phyloP scores from a whole-genome alignment of 148 eudicot genomes.

The Camellia granthamiana region DNA sequence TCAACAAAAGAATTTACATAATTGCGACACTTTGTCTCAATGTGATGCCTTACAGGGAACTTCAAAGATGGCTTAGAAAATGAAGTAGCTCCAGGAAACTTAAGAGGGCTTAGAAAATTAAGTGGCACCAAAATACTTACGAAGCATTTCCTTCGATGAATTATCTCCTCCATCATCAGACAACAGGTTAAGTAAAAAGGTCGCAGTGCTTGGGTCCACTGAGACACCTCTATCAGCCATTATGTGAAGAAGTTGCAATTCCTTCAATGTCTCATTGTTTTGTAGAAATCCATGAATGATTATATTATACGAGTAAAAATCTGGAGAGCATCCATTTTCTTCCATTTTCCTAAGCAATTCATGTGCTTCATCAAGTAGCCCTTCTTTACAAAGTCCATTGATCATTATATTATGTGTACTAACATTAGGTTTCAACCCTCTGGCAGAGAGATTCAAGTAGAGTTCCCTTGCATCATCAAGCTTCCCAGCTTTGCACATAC shows the following conservation, averaged over 20 bases:
- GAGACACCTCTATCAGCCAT: background rate
- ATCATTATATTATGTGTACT: constrained; percentile 13
- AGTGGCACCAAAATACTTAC: background rate
- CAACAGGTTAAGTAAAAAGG: background rate
- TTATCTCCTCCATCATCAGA: background rate
- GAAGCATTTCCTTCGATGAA: background rate
- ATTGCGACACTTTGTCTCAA: too few relatives aligned
- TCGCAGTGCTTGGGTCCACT: background rate
- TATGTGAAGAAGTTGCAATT: too few relatives aligned
- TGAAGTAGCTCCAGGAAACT: too few relatives aligned
- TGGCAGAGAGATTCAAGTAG: constrained; percentile 1
- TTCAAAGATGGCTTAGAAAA: too few relatives aligned
- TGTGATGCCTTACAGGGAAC: too few relatives aligned
- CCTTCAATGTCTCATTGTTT: background rate
- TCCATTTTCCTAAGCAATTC: constrained; percentile 12
- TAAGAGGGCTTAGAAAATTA: background rate
- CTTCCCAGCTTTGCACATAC: too few relatives aligned
- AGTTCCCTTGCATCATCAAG: background rate
- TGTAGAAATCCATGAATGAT: constrained; percentile 5
- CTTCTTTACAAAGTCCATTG: constrained; percentile 12
- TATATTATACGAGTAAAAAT: constrained; percentile 17
- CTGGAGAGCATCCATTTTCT: constrained; percentile 10
- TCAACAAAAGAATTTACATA: too few relatives aligned
- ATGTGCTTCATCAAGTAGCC: constrained; percentile 1
- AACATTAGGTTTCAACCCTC: constrained; percentile 16